These are phyloP conservation scores for Eucalyptus pauciflora DNA, from an alignment of 345 rosid species.

Conservation along the genomic window DNA sequence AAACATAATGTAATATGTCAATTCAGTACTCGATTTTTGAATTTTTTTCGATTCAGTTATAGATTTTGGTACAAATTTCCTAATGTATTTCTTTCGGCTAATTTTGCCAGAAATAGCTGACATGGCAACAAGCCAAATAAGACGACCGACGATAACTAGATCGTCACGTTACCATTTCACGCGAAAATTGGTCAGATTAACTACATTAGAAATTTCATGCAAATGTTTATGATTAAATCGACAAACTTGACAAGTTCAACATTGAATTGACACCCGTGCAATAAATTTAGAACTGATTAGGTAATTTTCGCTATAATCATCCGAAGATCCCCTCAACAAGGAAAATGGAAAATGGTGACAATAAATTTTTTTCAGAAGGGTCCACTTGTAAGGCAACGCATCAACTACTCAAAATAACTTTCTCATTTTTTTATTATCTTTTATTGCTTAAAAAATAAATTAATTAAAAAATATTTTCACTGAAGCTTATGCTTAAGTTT, in stretches of 20 bases:
- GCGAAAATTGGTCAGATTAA: rapidly evolving
- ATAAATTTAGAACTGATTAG: not conserved
- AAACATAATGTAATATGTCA: not conserved
- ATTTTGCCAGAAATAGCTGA: not conserved
- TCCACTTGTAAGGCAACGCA: not conserved
- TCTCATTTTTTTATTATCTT: no score
- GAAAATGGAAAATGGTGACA: not conserved
- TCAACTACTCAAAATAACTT: no score
- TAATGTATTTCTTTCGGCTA: not conserved
- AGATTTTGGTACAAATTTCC: not conserved
- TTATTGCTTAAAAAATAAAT: no score
- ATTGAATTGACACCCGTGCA: rapidly evolving
- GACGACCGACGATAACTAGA: rapidly evolving
- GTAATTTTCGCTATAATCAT: not conserved
- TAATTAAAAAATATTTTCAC: no score
- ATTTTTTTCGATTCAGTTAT: not conserved
- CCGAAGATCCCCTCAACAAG: not conserved
- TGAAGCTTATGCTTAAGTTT: no score
- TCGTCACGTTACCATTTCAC: not conserved
- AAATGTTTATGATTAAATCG: not conserved
- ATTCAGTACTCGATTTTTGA: not conserved
- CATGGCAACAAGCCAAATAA: not conserved
- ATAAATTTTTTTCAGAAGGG: not conserved
- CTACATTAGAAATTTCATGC: not conserved
- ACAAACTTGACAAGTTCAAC: not conserved